Base-by-base conservation (phyloP, 768 basidiomycete species). In the Suillus discolor region DNA sequence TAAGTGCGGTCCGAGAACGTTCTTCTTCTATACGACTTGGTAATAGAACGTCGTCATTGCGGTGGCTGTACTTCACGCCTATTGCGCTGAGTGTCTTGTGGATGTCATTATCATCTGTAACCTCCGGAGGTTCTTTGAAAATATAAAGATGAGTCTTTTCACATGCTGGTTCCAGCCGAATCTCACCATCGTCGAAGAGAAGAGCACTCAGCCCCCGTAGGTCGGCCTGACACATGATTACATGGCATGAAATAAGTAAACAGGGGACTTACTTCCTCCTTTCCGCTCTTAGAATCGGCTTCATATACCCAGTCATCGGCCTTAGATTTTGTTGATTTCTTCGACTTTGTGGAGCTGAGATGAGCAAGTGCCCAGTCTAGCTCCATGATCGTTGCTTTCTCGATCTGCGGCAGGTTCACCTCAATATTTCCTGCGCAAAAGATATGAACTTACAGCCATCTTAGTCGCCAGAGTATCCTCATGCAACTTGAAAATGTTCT, bases 401-500 rank as follows among this genome's bases (percentile, higher is more conserved):
- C 92, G 51, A 96, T 94, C 92, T 94, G 57, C 34, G 42, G 18
- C 6, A 39, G 31, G 3, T 2, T 60, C 2, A 39, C 12, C 31
- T 49, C 18, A 36, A 15, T 41, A 34, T 34, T 15, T 57, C 25
- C 7, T n/a, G 41, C 8, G 23, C 13, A 25, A 34, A 44, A 42
- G 9, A 12, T 8, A n/a, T 7, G 15, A 23, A 74, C 85, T 65
- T 79, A 93, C 93, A 65, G 87, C 84, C 75, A 85, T 83, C 75
- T 94, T 92, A 0, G 92, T 94, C 44, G 90, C 85, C 11, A 89
- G 79, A 18, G 82, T 87, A 66, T 82, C 80, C 71, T 92, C 91
- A 67, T 92, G 87, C 36, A 95, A 80, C 68, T 82, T 86, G 78
- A 96, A 95, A 42, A 96, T 92, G 70, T 96, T 96, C 72, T 89